These are phyloP conservation scores for Odontarrhena argentea DNA, from an alignment of 345 rosid species.

Conservation along the genomic window DNA sequence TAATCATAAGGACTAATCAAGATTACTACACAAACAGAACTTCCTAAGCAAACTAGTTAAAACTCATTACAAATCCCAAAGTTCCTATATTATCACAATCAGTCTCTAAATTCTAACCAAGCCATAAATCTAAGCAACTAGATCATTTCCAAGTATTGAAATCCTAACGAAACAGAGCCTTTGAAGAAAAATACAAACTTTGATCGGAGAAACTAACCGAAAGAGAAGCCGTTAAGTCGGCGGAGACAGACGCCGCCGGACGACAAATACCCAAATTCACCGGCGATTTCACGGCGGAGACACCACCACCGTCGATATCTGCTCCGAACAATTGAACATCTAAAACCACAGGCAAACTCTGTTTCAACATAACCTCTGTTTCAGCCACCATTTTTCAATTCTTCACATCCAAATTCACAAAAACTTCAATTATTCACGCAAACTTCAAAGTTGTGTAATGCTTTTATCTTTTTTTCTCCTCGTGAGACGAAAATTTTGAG, in stretches of 20 bases:
- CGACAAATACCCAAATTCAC: slow-evolving; percentile 37
- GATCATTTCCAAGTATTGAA: not conserved
- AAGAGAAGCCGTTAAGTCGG: slow-evolving; percentile 46
- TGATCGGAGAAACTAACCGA: slow-evolving; percentile 42
- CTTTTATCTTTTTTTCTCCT: slow-evolving; percentile 6
- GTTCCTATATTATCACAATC: not conserved
- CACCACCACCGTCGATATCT: slow-evolving; percentile 18
- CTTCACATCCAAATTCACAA: slow-evolving; percentile 15
- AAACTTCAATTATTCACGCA: not conserved
- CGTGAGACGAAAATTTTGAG: slow-evolving; percentile 23
- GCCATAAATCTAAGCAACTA: not conserved
- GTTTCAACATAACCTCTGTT: slow-evolving; percentile 58
- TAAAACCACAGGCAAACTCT: slow-evolving; percentile 55
- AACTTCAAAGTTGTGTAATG: slow-evolving; percentile 5
- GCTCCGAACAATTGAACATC: slow-evolving; percentile 48
- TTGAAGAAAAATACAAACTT: not conserved
- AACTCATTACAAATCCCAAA: not conserved
- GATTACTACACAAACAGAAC: not conserved
- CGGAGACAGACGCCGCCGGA: slow-evolving; percentile 47
- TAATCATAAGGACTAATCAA: not conserved
- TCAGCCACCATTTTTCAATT: slow-evolving; percentile 60
- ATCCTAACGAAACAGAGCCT: not conserved
- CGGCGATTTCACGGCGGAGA: slow-evolving; percentile 23
- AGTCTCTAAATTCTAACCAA: not conserved
- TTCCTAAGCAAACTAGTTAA: not conserved